Evolutionary conservation across 768 basidiomycete species (phyloP).

Genomic region (Tremella fuciformis): DNA sequence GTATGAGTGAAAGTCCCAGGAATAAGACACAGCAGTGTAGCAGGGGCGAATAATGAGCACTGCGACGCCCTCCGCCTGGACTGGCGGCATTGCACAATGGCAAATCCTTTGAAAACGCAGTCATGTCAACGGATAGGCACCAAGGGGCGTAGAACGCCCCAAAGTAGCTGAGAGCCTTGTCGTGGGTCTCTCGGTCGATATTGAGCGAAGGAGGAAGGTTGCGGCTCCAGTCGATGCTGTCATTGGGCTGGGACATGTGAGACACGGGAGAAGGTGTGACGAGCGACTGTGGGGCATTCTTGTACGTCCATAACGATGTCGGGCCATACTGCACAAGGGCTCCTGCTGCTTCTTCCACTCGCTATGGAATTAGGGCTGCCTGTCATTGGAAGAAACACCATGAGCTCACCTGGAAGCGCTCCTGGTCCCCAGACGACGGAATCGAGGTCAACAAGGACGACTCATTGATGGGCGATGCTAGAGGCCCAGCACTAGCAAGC

Average conservation of each 20-base stretch:
- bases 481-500: too few species aligned
- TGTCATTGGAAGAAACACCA: too few species aligned
- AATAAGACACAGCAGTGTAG: constrained; percentile 23
- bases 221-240: constrained; percentile 25
- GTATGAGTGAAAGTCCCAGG: constrained; percentile 15
- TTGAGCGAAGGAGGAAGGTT: constrained; percentile 15
- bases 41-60: constrained; percentile 20
- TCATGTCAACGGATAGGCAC: constrained; percentile 24
- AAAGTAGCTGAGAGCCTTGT: constrained; percentile 20
- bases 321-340: constrained; percentile 24
- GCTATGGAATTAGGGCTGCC: background rate
- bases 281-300: background rate
- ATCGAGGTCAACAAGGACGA: too few species aligned
- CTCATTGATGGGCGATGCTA: too few species aligned
- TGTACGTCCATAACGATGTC: constrained; percentile 23
- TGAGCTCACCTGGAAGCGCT: background rate
- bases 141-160: constrained; percentile 21
- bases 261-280: background rate
- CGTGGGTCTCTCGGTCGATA: constrained; percentile 16
- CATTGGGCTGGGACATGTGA: constrained; percentile 7
- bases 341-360: constrained; percentile 24
- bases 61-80: too few species aligned
- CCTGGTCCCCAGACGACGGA: too few species aligned
- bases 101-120: constrained; percentile 17
- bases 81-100: constrained; percentile 2